These are phyloP conservation scores for Microdochium nivale DNA, from an alignment of 2,329 filamentous ascomycete genomes.

Conservation along the genomic window DNA sequence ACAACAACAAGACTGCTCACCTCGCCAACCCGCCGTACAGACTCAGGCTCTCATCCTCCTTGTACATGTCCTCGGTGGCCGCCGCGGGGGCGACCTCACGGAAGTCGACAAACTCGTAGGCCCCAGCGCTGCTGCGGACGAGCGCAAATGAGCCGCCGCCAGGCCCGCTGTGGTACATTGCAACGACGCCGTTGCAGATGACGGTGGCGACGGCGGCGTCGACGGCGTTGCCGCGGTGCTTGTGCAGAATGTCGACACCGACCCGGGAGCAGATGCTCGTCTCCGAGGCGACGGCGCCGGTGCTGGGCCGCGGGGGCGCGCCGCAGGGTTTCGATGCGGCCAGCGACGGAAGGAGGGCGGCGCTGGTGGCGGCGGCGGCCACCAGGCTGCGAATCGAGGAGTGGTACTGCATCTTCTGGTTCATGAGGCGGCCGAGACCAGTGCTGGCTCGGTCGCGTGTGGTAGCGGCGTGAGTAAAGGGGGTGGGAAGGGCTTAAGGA, in stretches of 20 bases:
- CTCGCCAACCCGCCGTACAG: slow-evolving; percentile 62
- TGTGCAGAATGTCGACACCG: slow-evolving; percentile 50
- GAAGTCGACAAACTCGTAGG: slow-evolving; percentile 78
- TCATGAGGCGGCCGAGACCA: background rate
- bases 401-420: background rate
- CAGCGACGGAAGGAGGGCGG: background rate
- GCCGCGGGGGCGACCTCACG: slow-evolving; percentile 76
- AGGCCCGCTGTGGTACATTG: slow-evolving; percentile 74
- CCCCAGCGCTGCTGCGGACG: slow-evolving; percentile 62
- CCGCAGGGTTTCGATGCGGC: background rate
- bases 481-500: too few relatives aligned
- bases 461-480: too few relatives aligned
- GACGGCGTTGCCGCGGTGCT: slow-evolving; percentile 58
- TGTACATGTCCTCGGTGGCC: slow-evolving; percentile 74
- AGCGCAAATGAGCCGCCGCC: slow-evolving; percentile 90
- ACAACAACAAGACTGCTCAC: slow-evolving; percentile 39
- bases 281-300: slow-evolving; percentile 64
- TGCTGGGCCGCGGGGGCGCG: background rate
- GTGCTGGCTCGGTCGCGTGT: too few relatives aligned
- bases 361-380: background rate
- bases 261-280: slow-evolving; percentile 60
- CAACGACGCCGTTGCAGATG: slow-evolving; percentile 67
- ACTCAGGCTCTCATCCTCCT: slow-evolving; percentile 54
- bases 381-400: background rate
- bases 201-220: slow-evolving; percentile 68